Evolutionary conservation across 2,329 filamentous ascomycete species (phyloP), one percentile per base, ranked within the genome.

Genomic region (Fusarium pseudonygamai): DNA sequence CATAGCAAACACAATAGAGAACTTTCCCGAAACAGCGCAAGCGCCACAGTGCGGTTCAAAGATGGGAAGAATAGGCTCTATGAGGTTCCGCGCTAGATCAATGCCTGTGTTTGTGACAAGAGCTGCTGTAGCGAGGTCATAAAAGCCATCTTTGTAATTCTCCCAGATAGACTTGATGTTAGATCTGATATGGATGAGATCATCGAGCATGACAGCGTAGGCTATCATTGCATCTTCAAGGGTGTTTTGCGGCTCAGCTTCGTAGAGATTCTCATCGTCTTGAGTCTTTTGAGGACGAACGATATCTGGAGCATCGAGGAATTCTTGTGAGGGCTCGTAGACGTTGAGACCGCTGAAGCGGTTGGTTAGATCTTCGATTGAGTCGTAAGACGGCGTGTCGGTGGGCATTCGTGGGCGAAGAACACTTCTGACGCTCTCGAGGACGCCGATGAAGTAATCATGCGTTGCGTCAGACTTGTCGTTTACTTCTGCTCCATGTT

Each of bases 391-490:
- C 10, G 22, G 46, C 6, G 49, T 46, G 82, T 83, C 3, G 34
- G 56, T 26, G 7, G 69, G 40, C 53, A 75, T 72, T 18, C 42
- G 47, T 1, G 79, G 78, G 13, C 60, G 68, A 20, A 85, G 74
- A 12, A 78, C 53, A 15, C 80, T 71, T 10, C 78, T 77, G 15
- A 85, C 82, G n/a, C 71, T 68, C 57, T 82, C 71, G 9, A 85
- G 68, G 2, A 83, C 74, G 10, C n/a, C 42, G 42, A 43, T 43
- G 42, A 43, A 43, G 42, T 18, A 43, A 0, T 32, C 14, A 18
- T 43, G 42, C 10, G n/a, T 43, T 26, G 15, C 16, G n/a, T 43
- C n/a, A 18, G 42, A 43, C 3, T 43, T 10, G 7, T 26, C n/a
- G 11, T 26, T 45, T 8, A 45, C 1, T 2, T 45, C 42, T 3